Conservation (phyloP, 106 monocot genomes). For the Apostasia shenzhenica region DNA sequence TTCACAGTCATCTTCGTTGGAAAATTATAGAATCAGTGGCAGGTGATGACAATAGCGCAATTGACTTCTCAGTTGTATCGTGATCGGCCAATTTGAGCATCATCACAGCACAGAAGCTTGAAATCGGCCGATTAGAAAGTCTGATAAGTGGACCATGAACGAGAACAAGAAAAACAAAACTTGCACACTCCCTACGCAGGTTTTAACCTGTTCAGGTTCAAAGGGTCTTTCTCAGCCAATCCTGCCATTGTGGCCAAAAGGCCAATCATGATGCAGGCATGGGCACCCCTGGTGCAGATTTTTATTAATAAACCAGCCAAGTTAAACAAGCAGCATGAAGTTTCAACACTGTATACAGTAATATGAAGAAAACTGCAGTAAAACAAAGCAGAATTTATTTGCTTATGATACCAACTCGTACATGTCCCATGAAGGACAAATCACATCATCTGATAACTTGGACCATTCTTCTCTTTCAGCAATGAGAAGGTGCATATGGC, state of each 20-base stretch:
- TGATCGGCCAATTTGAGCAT: neutral
- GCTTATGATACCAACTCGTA: neutral
- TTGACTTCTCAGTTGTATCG: no score
- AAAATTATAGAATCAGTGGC: no score
- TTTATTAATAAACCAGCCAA: slow-evolving; percentile 31
- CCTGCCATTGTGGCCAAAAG: slow-evolving; percentile 20
- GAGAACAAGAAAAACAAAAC: slow-evolving; percentile 18
- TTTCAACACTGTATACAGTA: neutral
- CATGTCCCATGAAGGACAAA: neutral
- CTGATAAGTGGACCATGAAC: slow-evolving; percentile 1
- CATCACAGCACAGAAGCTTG: neutral
- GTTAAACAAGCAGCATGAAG: neutral
- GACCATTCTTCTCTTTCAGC: neutral
- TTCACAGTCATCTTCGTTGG: no score
- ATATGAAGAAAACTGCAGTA: slow-evolving; percentile 9
- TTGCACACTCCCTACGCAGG: slow-evolving; percentile 99
- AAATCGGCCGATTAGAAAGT: no score
- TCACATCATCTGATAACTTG: neutral
- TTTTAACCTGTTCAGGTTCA: slow-evolving; percentile 98
- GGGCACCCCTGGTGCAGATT: slow-evolving; percentile 95
- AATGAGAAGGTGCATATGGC: no score
- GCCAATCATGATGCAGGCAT: slow-evolving; percentile 25
- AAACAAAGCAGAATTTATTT: slow-evolving; percentile 15
- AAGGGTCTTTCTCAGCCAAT: slow-evolving; percentile 98
- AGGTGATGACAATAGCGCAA: no score